Conservation (phyloP, 1,139 yeast genomes). For the Diutina sp. region DNA sequence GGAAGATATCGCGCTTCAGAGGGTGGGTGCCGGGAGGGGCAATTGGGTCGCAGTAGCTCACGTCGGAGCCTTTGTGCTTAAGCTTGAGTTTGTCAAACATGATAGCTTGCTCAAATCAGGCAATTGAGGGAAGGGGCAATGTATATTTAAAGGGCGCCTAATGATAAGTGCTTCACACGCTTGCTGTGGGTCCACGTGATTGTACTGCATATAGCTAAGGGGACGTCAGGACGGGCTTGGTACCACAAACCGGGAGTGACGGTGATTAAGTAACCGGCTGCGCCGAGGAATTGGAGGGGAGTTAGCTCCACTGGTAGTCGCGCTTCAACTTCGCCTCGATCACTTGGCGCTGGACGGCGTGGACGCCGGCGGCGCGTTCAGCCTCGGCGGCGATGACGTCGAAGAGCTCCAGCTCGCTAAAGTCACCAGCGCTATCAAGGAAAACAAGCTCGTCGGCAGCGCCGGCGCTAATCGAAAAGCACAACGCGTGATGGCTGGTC, state of each 20-base stretch:
- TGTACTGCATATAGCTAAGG: background rate
- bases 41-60: constrained; percentile 7
- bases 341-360: constrained; percentile 28
- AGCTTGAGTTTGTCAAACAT: constrained; percentile 32
- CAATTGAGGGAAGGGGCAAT: background rate
- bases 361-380: constrained; percentile 29
- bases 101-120: background rate
- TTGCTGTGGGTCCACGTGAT: background rate
- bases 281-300: background rate
- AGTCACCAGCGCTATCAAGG: constrained; percentile 63
- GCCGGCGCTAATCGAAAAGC: constrained; percentile 43
- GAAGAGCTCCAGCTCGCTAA: constrained; percentile 43
- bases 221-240: background rate
- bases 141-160: background rate
- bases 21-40: constrained; percentile 21
- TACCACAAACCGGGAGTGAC: background rate
- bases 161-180: background rate
- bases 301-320: constrained; percentile 49
- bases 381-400: constrained; percentile 36
- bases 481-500: constrained; percentile 54
- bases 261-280: background rate
- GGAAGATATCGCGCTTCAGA: constrained; percentile 40
- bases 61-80: constrained; percentile 17
- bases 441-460: constrained; percentile 43
- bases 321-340: constrained; percentile 34